A percentile compares a stretch with the other conserved stretches of the same genome.
phyloP scores from a whole-genome alignment of 768 basidiomycete genomes.

The Suillus tomentosus region DNA sequence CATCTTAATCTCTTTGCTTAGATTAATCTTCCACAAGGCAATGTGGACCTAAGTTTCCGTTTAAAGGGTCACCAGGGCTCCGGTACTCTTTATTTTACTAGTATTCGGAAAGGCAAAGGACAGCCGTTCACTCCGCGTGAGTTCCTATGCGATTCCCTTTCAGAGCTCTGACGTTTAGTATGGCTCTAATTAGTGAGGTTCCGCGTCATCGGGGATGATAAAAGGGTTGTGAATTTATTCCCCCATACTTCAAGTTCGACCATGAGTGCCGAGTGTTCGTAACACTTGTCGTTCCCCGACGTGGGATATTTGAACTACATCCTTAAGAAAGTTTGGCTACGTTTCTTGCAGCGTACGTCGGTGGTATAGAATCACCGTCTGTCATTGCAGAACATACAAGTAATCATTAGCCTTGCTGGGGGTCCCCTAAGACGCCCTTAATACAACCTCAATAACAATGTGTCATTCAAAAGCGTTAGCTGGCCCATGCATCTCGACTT shows the following conservation, averaged over 20 bases:
- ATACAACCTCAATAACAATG: neutral
- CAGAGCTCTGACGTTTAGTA: neutral
- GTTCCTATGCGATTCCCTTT: neutral
- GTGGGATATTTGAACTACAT: neutral
- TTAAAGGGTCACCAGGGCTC: conserved; percentile 73
- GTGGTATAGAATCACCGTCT: neutral
- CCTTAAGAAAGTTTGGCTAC: neutral
- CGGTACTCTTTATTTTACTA: conserved; percentile 83
- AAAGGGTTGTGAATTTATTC: conserved; percentile 43
- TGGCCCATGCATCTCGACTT: neutral
- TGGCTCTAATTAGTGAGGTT: conserved; percentile 53
- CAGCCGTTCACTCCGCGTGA: conserved; percentile 66
- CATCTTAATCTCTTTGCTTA: conserved; percentile 27
- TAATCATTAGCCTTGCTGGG: neutral
- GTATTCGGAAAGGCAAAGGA: conserved; percentile 76
- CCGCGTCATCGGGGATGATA: conserved; percentile 66
- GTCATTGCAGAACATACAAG: neutral
- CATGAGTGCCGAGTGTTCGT: neutral
- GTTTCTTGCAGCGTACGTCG: neutral
- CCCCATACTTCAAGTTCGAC: conserved; percentile 14
- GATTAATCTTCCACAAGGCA: conserved; percentile 76
- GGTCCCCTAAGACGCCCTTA: neutral
- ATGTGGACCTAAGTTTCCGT: conserved; percentile 76
- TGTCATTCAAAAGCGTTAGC: neutral
- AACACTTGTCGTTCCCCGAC: neutral